Base-by-base conservation (phyloP, 306 rosid genomes). In the Arachis hypogaea region DNA sequence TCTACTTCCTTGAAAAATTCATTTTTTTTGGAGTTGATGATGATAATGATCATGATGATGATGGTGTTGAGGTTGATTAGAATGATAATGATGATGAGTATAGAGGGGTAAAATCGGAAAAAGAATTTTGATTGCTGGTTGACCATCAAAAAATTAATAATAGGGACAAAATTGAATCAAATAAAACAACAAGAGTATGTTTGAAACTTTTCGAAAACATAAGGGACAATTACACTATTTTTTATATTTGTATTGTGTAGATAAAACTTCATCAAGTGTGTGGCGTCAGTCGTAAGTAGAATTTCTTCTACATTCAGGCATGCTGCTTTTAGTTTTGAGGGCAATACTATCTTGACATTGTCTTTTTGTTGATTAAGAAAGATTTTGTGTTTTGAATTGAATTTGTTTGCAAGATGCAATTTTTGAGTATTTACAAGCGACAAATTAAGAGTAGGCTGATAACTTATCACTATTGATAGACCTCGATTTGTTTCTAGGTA, bases 1-100 rank as follows among this genome's bases (percentile, higher is more conserved):
- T 46, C 66, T 63, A 57, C 61, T 69, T 65, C 28, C 49, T 57
- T 79, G 7, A 44, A 14, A 54, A 59, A 11, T 50, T 7, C 18
- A 22, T 22, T 22, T 42, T 65, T 41, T 38, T 40, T 22, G 16
- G 7, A 11, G 9, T 60, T 69, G 36, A n/a, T 59, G 59, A 7
- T 50, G 12, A 11, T 30, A 29, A 7, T 16, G 66, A 22, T 22
- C 28, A 22, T 22, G 28, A 22, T 22, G 28, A 22, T 22, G 28
- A 22, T 22, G 28, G 28, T 22, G 28, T 22, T 22, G 28, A 22
- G 28, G 28, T 22, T 22, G 28, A 22, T 22, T 22, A 22, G 28
- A 22, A 22, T 22, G 28, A 22, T 22, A 22, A 22, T 1, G 28
- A 22, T 22, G 28, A 22, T 22, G 28, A 22, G 28, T 22, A 22